These are phyloP conservation scores for Rheum nobile DNA, from an alignment of 148 eudicot species.

Conservation along the genomic window DNA sequence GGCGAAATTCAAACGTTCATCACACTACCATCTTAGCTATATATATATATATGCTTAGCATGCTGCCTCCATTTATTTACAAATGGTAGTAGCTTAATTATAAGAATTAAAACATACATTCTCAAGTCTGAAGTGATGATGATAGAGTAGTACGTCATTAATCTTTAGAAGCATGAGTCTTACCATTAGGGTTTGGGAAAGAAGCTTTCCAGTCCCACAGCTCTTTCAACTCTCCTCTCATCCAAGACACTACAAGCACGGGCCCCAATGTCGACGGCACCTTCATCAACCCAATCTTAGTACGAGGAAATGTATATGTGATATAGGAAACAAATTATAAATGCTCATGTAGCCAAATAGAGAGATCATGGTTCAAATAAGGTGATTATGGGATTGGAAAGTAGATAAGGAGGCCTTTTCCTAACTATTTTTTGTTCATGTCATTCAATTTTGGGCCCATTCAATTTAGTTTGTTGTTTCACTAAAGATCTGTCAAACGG, in stretches of 20 bases:
- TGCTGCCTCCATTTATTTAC: too few relatives aligned
- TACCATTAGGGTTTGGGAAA: constrained; percentile 20
- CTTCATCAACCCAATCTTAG: constrained; percentile 24
- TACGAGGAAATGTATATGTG: neutral
- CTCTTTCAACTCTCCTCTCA: constrained; percentile 60
- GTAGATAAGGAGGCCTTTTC: neutral
- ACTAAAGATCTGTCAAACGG: too few relatives aligned
- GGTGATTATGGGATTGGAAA: neutral
- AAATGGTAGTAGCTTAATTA: too few relatives aligned
- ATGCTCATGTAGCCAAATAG: neutral
- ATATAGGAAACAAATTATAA: neutral
- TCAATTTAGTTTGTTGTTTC: too few relatives aligned
- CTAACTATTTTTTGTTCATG: neutral
- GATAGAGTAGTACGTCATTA: too few relatives aligned
- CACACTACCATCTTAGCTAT: too few relatives aligned
- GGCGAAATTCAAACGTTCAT: too few relatives aligned
- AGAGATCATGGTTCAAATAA: neutral
- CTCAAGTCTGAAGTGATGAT: too few relatives aligned
- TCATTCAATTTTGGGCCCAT: neutral
- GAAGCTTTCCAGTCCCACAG: constrained; percentile 73
- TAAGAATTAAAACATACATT: too few relatives aligned
- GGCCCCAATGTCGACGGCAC: constrained; percentile 91
- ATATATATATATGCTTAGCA: too few relatives aligned
- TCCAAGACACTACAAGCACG: constrained; percentile 66
- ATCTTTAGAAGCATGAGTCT: constrained; percentile 11